Evolutionary conservation across 31 red algal genomes (phyloP).

Genomic region (Endocladia muricata): DNA sequence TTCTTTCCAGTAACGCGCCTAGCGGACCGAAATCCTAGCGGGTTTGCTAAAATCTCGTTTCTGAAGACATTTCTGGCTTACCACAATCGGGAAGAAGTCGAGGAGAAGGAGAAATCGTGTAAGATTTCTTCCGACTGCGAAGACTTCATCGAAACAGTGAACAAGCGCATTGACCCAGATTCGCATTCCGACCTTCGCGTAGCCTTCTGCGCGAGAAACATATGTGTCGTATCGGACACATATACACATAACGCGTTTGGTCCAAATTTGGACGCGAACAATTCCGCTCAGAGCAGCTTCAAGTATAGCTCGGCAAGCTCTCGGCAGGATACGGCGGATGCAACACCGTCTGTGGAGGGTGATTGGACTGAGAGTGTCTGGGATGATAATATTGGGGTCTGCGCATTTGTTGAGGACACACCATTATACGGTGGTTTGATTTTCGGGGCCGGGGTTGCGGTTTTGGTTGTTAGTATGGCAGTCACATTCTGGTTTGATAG

Average conservation of each 20-base stretch:
- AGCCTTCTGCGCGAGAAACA: slow-evolving; percentile 21
- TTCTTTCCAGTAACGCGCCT: slow-evolving; percentile 47
- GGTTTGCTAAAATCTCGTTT: slow-evolving; percentile 39
- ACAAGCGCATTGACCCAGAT: background rate
- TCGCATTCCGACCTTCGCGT: slow-evolving; percentile 16
- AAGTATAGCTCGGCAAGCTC: slow-evolving; percentile 6
- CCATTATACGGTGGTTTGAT: slow-evolving; percentile 33
- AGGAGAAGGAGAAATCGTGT: slow-evolving; percentile 5
- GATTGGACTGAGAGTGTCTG: slow-evolving; percentile 77
- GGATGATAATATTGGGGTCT: slow-evolving; percentile 65
- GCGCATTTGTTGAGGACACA: slow-evolving; percentile 62
- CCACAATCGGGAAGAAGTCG: slow-evolving; percentile 27
- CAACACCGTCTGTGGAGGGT: background rate
- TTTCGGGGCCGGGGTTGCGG: slow-evolving; percentile 30
- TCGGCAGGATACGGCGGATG: slow-evolving; percentile 6
- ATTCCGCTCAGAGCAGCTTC: slow-evolving; percentile 26
- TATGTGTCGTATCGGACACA: slow-evolving; percentile 65
- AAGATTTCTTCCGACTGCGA: slow-evolving; percentile 39
- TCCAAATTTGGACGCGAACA: slow-evolving; percentile 29
- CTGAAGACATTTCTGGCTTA: slow-evolving; percentile 55
- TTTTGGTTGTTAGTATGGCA: slow-evolving; percentile 41
- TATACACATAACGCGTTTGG: slow-evolving; percentile 73
- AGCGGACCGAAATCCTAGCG: slow-evolving; percentile 19
- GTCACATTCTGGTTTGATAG: background rate
- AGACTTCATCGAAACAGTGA: slow-evolving; percentile 10